Conservation (phyloP, 306 rosid genomes). For the Crataegus laevigata region DNA sequence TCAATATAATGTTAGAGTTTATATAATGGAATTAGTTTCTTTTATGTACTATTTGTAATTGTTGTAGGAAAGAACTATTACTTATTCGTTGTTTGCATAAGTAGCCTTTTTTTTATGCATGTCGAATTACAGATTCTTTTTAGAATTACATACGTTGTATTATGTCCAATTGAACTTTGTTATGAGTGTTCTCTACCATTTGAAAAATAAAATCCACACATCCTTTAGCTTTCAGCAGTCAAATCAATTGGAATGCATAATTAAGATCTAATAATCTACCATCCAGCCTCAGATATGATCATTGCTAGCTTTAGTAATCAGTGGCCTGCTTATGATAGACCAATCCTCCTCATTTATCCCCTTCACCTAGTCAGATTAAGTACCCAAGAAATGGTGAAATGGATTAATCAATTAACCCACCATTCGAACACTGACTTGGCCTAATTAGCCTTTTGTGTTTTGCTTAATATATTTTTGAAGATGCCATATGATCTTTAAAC, state of each 20-base stretch:
- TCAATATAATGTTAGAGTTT: no score
- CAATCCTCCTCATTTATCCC: background rate
- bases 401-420: background rate
- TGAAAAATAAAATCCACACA: background rate
- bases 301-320: background rate
- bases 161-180: no score
- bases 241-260: constrained; percentile 6
- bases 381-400: background rate
- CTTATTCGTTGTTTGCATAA: no score
- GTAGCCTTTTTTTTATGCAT: no score
- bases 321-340: background rate
- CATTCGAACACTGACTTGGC: constrained; percentile 29
- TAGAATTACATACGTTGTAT: no score
- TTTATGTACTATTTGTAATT: no score
- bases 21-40: background rate
- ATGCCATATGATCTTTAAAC: constrained; percentile 6
- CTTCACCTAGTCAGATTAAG: background rate
- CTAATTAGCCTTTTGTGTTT: constrained; percentile 4
- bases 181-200: no score
- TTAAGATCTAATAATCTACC: background rate
- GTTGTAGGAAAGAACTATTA: no score
- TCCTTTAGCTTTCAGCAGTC: constrained; percentile 17
- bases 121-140: no score
- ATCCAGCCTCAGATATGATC: background rate
- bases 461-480: constrained; percentile 2